phyloP scores from a whole-genome alignment of 2,329 filamentous ascomycete species.

The Fusarium domesticum region DNA sequence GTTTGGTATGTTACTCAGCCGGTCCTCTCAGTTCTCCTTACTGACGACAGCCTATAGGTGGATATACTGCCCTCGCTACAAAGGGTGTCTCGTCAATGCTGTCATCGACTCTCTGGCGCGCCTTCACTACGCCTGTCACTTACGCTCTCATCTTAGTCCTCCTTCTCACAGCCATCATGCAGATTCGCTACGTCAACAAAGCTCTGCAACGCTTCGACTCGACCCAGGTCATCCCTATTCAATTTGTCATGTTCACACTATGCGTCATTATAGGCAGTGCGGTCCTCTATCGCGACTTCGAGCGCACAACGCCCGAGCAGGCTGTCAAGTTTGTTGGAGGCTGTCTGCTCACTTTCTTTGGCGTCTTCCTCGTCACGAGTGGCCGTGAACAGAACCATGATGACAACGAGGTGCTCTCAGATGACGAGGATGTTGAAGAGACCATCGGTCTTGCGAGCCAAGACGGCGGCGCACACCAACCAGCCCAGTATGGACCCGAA shows the following conservation, averaged over 20 bases:
- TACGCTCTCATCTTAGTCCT: conserved; percentile 81
- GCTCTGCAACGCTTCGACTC: conserved; percentile 89
- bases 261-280: conserved; percentile 94
- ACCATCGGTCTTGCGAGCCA: conserved; percentile 60
- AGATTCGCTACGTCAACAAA: conserved; percentile 93
- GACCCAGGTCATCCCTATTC: conserved; percentile 95
- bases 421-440: conserved; percentile 60
- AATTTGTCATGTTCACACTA: conserved; percentile 95
- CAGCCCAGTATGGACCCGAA: conserved; percentile 19
- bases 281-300: conserved; percentile 90
- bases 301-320: conserved; percentile 70
- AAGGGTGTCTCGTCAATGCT: conserved; percentile 96
- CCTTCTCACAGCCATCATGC: conserved; percentile 83
- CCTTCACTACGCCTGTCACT: conserved; percentile 87
- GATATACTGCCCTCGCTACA: conserved; percentile 93
- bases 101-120: conserved; percentile 83
- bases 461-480: conserved; percentile 26
- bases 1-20: conserved; percentile 63
- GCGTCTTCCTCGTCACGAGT: conserved; percentile 95
- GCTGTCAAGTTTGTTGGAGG: conserved; percentile 85
- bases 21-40: conserved; percentile 2
- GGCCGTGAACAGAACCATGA: conserved; percentile 63
- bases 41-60: conserved; percentile 53
- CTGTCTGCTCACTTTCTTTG: conserved; percentile 88
- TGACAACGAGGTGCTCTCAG: conserved; percentile 51